Evolutionary conservation across 768 basidiomycete species (phyloP), one percentile per base, ranked within the genome.

Genomic region (Agrocybe praecox): DNA sequence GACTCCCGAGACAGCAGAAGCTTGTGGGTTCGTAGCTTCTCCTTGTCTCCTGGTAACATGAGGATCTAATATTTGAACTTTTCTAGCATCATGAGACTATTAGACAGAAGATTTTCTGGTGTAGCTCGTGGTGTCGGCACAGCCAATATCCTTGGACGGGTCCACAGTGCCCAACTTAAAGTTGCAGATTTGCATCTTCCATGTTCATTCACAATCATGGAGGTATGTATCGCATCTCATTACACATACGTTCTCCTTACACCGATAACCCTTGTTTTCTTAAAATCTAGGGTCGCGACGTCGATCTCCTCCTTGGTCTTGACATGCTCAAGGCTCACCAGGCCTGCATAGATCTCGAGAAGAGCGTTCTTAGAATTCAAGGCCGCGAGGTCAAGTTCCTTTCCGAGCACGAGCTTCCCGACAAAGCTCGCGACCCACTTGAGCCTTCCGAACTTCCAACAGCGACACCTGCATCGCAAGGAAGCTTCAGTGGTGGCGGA

Each of bases 241-340:
- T 26, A 22, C 14, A 22, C 40, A 52, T 22, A 48, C 19, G n/a
- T 19, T 23, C 34, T 21, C 23, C 34, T 29, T 29, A 29, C 9
- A 29, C 4, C 26, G 26, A 4, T 29, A 9, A 29, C 26, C 9
- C 5, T 9, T 5, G 19, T 22, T 42, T 23, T 51, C 12, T 29
- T 36, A 2, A 17, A 26, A 21, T 15, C 19, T 55, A 94, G 91
- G 95, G 95, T 34, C 85, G 88, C 29, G 88, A 91, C 55, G 94
- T 98, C 46, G 96, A 98, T 67, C 85, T 99, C n/a, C 78, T 99
- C 2, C 88, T 99, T 42, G 97, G 97, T 7, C 82, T 99, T n/a
- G 97, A 99, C 80, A 98, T 98, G 97, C 85, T 98, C 58, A 98
- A 94, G 72, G 92, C 95, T 0, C 92, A 98, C 69, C 95, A 97